These are phyloP conservation scores for Lasiosphaeria miniovina DNA, from an alignment of 495 filamentous ascomycete species.

Conservation along the genomic window DNA sequence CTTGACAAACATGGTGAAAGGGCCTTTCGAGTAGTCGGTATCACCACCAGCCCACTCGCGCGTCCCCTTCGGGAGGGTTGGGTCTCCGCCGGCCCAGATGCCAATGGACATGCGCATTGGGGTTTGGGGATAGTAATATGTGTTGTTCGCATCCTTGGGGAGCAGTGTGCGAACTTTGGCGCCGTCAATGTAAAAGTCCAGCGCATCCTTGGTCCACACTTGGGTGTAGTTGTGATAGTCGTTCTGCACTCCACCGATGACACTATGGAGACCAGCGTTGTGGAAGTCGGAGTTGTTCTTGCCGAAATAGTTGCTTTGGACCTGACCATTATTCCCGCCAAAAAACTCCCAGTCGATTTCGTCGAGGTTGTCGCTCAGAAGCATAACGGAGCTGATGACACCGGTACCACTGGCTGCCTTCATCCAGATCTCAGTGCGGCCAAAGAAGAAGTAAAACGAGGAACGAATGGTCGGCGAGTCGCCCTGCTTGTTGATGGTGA, in stretches of 20 bases:
- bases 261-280: conserved; percentile 58
- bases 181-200: conserved; percentile 75
- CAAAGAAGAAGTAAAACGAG: conserved; percentile 77
- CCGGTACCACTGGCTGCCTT: conserved; percentile 71
- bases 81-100: conserved; percentile 83
- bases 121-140: conserved; percentile 73
- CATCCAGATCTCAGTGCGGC: conserved; percentile 65
- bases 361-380: conserved; percentile 81
- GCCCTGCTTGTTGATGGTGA: conserved; percentile 66
- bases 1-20: conserved; percentile 76
- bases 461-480: conserved; percentile 74
- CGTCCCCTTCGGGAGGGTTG: conserved; percentile 50
- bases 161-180: conserved; percentile 63
- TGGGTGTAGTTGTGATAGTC: conserved; percentile 80
- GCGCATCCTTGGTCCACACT: conserved; percentile 69
- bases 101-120: conserved; percentile 82
- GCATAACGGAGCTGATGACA: conserved; percentile 78
- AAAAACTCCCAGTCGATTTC: conserved; percentile 92
- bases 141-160: conserved; percentile 60
- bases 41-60: conserved; percentile 76
- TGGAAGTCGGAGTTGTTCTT: conserved; percentile 58
- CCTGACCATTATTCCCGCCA: conserved; percentile 58
- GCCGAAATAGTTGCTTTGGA: conserved; percentile 83
- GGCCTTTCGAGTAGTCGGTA: conserved; percentile 66
- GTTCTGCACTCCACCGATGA: conserved; percentile 35